Evolutionary conservation across 2,329 filamentous ascomycete species (phyloP).

Genomic region (Trichoderma endophyticum): DNA sequence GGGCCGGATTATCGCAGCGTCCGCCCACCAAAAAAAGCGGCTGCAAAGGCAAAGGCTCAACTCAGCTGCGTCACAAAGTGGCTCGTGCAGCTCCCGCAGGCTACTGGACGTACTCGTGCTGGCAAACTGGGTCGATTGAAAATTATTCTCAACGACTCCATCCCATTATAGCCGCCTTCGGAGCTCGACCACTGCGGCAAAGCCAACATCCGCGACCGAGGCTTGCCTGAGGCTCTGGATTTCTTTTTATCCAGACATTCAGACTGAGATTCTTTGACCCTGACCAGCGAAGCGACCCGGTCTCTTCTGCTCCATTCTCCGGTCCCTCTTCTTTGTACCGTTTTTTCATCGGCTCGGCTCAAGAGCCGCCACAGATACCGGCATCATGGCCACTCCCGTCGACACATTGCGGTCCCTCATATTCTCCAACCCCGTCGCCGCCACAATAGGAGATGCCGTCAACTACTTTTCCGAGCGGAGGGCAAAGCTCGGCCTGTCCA

Average conservation of each 20-base stretch:
- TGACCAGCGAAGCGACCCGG: conserved; percentile 8
- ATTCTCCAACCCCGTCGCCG: conserved; percentile 69
- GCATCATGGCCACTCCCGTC: conserved; percentile 51
- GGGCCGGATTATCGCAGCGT: conserved; percentile 13
- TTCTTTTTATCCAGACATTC: background rate
- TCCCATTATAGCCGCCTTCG: conserved; percentile 19
- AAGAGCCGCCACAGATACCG: conserved; percentile 24
- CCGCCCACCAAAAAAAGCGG: background rate
- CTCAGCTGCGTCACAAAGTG: conserved; percentile 13
- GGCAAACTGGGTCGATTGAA: conserved; percentile 21
- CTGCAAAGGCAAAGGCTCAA: background rate
- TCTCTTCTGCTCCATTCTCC: background rate
- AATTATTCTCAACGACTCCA: conserved; percentile 26
- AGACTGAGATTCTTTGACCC: background rate
- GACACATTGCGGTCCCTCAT: conserved; percentile 61
- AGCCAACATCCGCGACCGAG: conserved; percentile 9
- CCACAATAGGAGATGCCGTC: conserved; percentile 72
- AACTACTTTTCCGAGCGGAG: conserved; percentile 79
- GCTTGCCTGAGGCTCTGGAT: conserved; percentile 2
- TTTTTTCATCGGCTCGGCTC: conserved; percentile 1
- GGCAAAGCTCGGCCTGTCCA: conserved; percentile 81
- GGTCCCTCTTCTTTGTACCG: background rate
- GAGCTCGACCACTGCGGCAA: conserved; percentile 22
- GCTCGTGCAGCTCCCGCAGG: conserved; percentile 18
- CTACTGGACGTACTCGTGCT: background rate